A percentile compares a stretch with the other conserved stretches of the same genome.
phyloP scores from a whole-genome alignment of 2,329 filamentous ascomycete species.

The Claviceps humidiphila region DNA sequence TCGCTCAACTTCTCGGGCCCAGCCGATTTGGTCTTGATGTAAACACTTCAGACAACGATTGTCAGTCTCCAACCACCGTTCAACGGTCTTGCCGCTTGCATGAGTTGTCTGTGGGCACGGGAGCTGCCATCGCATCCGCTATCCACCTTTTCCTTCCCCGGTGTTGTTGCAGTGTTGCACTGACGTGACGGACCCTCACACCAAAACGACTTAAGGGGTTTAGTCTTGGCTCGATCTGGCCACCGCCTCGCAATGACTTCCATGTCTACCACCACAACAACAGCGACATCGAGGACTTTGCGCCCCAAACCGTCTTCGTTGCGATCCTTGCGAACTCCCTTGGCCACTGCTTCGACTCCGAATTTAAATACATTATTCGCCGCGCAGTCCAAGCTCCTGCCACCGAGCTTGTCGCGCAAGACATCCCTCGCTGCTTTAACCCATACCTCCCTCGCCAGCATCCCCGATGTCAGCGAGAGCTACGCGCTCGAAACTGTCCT shows the following conservation, averaged over 20 bases:
- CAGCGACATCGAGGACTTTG: slow-evolving; percentile 8
- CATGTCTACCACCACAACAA: slow-evolving; percentile 9
- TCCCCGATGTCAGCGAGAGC: slow-evolving; percentile 52
- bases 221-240: slow-evolving; percentile 4
- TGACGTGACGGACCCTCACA: not conserved
- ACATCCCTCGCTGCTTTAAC: slow-evolving; percentile 58
- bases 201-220: not conserved
- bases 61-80: not conserved
- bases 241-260: slow-evolving; percentile 11
- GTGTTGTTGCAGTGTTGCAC: not conserved
- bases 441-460: slow-evolving; percentile 45
- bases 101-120: not conserved
- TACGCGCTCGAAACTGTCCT: slow-evolving; percentile 46
- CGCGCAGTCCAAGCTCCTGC: slow-evolving; percentile 33
- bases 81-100: not conserved
- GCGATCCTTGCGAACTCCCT: slow-evolving; percentile 30
- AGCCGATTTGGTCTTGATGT: not conserved
- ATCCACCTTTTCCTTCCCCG: slow-evolving; percentile 1
- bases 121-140: slow-evolving; percentile 1
- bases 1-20: not conserved
- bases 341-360: slow-evolving; percentile 41
- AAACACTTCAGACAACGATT: not conserved
- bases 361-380: slow-evolving; percentile 42
- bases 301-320: slow-evolving; percentile 12
- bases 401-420: slow-evolving; percentile 49